Base-by-base conservation (phyloP, 1,284 basidiomycete genomes). In the Flammula alnicola region DNA sequence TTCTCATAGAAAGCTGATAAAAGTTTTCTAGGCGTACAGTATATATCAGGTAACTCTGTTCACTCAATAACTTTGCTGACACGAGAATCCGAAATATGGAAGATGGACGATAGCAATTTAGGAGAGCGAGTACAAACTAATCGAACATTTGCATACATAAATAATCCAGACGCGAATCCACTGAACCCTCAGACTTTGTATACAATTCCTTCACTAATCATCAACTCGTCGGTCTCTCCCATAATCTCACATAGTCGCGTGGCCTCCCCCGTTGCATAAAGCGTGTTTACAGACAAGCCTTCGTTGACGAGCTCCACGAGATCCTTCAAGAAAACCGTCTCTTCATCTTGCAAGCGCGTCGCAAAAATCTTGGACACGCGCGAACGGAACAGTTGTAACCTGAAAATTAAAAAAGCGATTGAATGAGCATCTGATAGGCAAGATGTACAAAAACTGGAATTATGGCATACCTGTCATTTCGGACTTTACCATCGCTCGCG, bases 181-280 rank as follows among this genome's bases (percentile, higher is more conserved):
- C 31, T 12, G 33, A 41, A n/a, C 17, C 35, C 45, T 73, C 65
- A 87, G 44, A 89, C 80, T 63, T 82, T 87, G 68, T 89, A 91
- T 47, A 94, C 79, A 46, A 88, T 81, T 20, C 85, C 89, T 33
- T 90, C 91, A 51, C 85, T 86, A 59, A 93, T 80, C 92, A 98
- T 94, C 58, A 98, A 74, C 68, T 95, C 88, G 61, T 95, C 91
- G 19, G 78, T 79, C 33, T 90, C 85, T 44, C 84, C 79, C 95
- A 98, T 98, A 38, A 75, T 71, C 55, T 84, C 76, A 49, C 90
- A 87, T 36, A 88, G 87, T 50, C 78, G 76, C 16, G 79, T 84
- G 5, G 91, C 95, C 69, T 98, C 95, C 17, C 78, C 77, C 1
- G 84, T 86, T 7, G 88, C 86, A 65, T 94, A 98, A 38, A 94